Percentiles rank a stretch among this genome's conserved stretches.
These are phyloP conservation scores for Solanum medicagineum DNA, from an alignment of 257 asterid genomes.

Conservation along the genomic window DNA sequence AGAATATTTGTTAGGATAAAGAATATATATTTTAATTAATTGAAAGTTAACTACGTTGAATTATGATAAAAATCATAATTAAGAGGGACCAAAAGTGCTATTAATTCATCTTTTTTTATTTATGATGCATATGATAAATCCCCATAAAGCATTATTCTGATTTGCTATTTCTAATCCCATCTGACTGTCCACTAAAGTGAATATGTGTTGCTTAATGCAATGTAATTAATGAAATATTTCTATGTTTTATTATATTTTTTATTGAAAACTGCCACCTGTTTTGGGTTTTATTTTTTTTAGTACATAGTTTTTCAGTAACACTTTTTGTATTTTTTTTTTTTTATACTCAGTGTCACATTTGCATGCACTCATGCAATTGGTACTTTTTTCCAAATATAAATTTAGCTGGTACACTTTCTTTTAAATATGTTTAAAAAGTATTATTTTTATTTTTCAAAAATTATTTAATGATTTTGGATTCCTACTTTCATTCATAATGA, in stretches of 20 bases:
- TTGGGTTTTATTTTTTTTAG: no score
- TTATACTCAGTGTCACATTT: background rate
- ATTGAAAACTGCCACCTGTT: background rate
- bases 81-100: background rate
- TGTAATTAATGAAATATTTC: background rate
- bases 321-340: no score
- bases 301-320: background rate
- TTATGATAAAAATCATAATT: background rate
- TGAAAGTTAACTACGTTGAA: background rate
- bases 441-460: background rate
- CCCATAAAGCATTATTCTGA: background rate
- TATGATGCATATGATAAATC: background rate
- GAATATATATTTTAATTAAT: background rate
- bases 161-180: background rate
- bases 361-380: background rate
- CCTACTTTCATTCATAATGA: background rate
- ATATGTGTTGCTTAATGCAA: background rate
- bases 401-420: background rate
- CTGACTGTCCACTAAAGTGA: background rate
- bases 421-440: background rate
- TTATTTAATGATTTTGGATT: background rate
- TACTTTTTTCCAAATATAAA: background rate
- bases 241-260: background rate
- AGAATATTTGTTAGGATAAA: no score
- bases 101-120: background rate